phyloP scores from a whole-genome alignment of 2,329 filamentous ascomycete genomes.

The Colletotrichum sp. region DNA sequence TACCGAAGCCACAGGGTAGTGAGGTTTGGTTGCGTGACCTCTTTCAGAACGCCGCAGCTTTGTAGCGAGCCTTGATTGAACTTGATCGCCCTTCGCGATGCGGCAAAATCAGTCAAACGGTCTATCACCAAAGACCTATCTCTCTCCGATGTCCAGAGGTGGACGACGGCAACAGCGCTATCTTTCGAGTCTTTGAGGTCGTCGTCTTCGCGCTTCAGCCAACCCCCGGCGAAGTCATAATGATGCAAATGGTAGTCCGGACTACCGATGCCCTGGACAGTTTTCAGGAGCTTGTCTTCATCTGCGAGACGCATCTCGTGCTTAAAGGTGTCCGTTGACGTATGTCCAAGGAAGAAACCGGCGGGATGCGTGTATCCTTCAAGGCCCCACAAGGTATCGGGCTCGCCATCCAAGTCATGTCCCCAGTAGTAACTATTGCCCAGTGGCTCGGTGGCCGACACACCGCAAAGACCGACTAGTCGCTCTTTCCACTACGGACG shows the following conservation, averaged over 20 bases:
- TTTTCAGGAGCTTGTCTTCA: neutral
- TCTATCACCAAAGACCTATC: neutral
- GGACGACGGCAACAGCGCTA: neutral
- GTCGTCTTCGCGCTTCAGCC: neutral
- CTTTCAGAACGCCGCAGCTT: neutral
- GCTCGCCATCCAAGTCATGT: neutral
- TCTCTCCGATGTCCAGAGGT: neutral
- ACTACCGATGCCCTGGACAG: neutral
- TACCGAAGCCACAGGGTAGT: neutral
- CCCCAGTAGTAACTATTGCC: neutral
- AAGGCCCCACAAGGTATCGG: neutral
- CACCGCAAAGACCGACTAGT: neutral
- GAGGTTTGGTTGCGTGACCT: neutral
- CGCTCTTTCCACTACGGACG: neutral
- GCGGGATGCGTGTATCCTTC: neutral
- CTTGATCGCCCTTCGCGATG: neutral
- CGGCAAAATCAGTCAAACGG: neutral
- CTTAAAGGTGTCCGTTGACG: neutral
- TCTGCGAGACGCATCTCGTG: neutral
- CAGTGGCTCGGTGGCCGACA: neutral
- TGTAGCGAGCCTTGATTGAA: neutral
- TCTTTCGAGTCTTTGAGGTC: neutral
- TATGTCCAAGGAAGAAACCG: neutral
- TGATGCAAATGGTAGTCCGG: neutral
- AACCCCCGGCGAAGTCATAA: neutral